Conservation (phyloP, 768 basidiomycete genomes). For the Guyanaporus albipodus region DNA sequence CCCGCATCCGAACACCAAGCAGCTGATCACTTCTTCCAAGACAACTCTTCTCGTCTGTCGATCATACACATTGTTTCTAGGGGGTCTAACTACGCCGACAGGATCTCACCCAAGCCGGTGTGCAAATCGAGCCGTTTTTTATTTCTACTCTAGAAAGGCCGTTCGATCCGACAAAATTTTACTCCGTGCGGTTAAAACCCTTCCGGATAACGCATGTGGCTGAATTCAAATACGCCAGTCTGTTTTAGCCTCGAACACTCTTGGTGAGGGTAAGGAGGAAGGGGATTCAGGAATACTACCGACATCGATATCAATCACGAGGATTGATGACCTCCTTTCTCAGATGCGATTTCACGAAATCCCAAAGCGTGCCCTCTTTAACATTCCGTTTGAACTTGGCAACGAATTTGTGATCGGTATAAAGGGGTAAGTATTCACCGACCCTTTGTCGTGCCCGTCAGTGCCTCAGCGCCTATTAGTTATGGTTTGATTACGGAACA, state of each 20-base stretch:
- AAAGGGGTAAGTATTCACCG: slow-evolving; percentile 57
- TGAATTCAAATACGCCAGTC: slow-evolving; percentile 38
- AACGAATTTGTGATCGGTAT: slow-evolving; percentile 72
- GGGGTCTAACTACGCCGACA: slow-evolving; percentile 27
- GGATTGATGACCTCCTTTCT: slow-evolving; percentile 70
- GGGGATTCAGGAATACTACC: slow-evolving; percentile 57
- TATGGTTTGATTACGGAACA: slow-evolving; percentile 89
- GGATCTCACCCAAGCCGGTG: slow-evolving; percentile 81
- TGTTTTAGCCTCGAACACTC: slow-evolving; percentile 51
- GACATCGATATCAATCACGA: slow-evolving; percentile 69
- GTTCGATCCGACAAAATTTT: slow-evolving; percentile 76
- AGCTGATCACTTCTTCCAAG: slow-evolving; percentile 62
- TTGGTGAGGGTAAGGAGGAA: slow-evolving; percentile 39
- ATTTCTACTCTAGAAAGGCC: slow-evolving; percentile 63
- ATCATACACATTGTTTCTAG: background rate
- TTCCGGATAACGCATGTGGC: background rate
- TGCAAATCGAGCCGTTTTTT: slow-evolving; percentile 84
- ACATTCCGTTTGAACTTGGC: slow-evolving; percentile 75
- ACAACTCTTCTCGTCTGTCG: slow-evolving; percentile 63
- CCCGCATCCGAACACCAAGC: slow-evolving; percentile 48
- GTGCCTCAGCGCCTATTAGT: slow-evolving; percentile 37
- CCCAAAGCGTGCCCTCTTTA: slow-evolving; percentile 80
- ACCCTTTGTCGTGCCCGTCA: background rate
- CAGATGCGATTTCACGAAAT: slow-evolving; percentile 82
- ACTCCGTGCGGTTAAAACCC: slow-evolving; percentile 50